Conservation (phyloP, 257 asterid species). For the Salvia rosmarinus region DNA sequence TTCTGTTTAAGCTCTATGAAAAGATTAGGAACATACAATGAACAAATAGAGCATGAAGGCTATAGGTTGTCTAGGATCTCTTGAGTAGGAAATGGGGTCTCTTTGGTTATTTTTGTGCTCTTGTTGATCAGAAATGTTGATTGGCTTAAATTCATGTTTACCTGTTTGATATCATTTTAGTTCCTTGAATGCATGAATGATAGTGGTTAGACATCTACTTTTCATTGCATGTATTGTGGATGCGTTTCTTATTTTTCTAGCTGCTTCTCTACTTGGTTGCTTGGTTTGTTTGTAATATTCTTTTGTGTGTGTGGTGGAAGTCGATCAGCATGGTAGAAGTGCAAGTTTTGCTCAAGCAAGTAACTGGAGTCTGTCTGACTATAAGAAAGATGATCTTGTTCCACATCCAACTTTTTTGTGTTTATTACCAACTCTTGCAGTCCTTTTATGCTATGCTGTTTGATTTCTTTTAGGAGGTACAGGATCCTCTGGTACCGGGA, state of each 20-base stretch:
- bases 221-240: not conserved
- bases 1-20: not conserved
- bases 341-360: not conserved
- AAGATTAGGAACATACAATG: not conserved
- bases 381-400: not conserved
- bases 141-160: not conserved
- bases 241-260: constrained; percentile 6
- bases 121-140: not conserved
- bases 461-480: constrained; percentile 43
- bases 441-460: constrained; percentile 25
- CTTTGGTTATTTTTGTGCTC: not conserved
- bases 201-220: not conserved
- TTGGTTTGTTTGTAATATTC: not conserved
- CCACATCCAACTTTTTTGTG: not conserved
- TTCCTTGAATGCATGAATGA: constrained; percentile 10
- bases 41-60: constrained; percentile 9
- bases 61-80: not conserved
- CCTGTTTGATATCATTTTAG: constrained; percentile 4
- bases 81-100: constrained; percentile 20
- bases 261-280: not conserved
- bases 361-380: constrained; percentile 8
- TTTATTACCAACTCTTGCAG: constrained; percentile 22
- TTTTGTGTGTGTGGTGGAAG: not conserved
- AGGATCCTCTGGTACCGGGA: constrained; percentile 56
- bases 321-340: constrained; percentile 5